Percentiles rank a stretch among this genome's conserved stretches.
phyloP scores from a whole-genome alignment of 441 rosid species.

The Croton setiger region DNA sequence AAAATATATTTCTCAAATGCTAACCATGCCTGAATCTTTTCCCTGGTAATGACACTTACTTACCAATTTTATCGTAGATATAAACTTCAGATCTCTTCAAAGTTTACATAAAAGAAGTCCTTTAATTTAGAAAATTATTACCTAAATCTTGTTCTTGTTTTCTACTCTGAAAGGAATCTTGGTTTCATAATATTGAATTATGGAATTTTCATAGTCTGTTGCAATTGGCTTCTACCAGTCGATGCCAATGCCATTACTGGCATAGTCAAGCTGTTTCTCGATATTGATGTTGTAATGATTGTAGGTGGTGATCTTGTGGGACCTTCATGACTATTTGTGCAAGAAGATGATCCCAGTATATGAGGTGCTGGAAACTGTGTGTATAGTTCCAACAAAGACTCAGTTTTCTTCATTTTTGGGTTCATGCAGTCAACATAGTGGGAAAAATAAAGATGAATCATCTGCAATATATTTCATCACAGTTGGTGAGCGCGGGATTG shows the following conservation, averaged over 20 bases:
- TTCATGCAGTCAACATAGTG: constrained; percentile 38
- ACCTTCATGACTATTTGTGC: constrained; percentile 71
- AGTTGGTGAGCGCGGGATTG: constrained; percentile 86
- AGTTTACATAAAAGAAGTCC: neutral
- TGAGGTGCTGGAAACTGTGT: constrained; percentile 80
- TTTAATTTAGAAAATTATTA: too few species aligned
- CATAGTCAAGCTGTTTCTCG: constrained; percentile 19
- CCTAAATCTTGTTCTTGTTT: too few species aligned
- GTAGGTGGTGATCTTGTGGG: constrained; percentile 95
- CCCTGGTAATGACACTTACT: too few species aligned
- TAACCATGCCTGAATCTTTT: neutral
- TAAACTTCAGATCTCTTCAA: neutral
- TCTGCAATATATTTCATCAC: constrained; percentile 57
- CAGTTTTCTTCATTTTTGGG: constrained; percentile 46
- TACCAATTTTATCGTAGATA: neutral
- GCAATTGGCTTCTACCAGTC: constrained; percentile 4
- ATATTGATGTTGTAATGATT: constrained; percentile 21
- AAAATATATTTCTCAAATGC: neutral
- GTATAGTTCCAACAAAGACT: constrained; percentile 46
- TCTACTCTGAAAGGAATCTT: too few species aligned
- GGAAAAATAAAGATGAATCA: constrained; percentile 40
- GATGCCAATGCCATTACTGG: constrained; percentile 6
- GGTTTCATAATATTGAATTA: constrained; percentile 7
- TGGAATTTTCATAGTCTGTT: neutral
- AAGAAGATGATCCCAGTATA: constrained; percentile 73